phyloP scores from a whole-genome alignment of 2,329 filamentous ascomycete species.

The Periconia digitata region DNA sequence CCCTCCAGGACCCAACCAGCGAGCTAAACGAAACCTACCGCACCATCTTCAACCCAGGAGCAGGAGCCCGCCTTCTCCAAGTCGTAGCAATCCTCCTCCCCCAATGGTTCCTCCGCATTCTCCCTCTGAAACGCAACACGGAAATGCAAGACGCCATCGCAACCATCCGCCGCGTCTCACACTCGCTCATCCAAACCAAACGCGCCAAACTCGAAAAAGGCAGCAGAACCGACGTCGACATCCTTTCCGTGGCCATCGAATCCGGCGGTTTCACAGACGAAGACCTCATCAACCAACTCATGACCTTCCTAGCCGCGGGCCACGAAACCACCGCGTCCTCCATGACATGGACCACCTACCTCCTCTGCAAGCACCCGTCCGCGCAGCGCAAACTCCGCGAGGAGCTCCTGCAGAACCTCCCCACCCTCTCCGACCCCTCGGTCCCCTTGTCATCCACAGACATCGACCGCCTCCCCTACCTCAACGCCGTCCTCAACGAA shows the following conservation, averaged over 20 bases:
- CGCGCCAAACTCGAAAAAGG: constrained; percentile 56
- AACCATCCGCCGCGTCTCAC: constrained; percentile 61
- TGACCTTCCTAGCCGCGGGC: constrained; percentile 81
- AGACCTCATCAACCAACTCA: constrained; percentile 82
- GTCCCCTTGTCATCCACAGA: constrained; percentile 55
- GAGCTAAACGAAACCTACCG: constrained; percentile 56
- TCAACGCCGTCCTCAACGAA: constrained; percentile 75
- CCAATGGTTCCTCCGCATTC: constrained; percentile 57
- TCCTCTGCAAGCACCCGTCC: constrained; percentile 53
- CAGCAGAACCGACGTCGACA: constrained; percentile 62
- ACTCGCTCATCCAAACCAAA: constrained; percentile 71
- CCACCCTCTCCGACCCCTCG: constrained; percentile 42
- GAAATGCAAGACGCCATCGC: constrained; percentile 39
- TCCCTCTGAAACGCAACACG: constrained; percentile 72
- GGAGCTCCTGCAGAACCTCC: constrained; percentile 53
- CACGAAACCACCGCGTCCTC: constrained; percentile 60
- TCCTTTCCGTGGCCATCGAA: constrained; percentile 77
- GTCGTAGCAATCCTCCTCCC: constrained; percentile 66
- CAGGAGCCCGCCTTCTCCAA: constrained; percentile 57
- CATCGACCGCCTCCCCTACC: constrained; percentile 75
- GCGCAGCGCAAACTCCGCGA: constrained; percentile 52
- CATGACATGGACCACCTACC: constrained; percentile 57
- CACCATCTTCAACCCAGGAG: constrained; percentile 52
- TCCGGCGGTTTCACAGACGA: constrained; percentile 76
- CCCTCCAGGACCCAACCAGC: constrained; percentile 53